Evolutionary conservation across 2,329 filamentous ascomycete species (phyloP), one percentile per base, ranked within the genome.

Genomic region (Zymoseptoria pseudotritici): DNA sequence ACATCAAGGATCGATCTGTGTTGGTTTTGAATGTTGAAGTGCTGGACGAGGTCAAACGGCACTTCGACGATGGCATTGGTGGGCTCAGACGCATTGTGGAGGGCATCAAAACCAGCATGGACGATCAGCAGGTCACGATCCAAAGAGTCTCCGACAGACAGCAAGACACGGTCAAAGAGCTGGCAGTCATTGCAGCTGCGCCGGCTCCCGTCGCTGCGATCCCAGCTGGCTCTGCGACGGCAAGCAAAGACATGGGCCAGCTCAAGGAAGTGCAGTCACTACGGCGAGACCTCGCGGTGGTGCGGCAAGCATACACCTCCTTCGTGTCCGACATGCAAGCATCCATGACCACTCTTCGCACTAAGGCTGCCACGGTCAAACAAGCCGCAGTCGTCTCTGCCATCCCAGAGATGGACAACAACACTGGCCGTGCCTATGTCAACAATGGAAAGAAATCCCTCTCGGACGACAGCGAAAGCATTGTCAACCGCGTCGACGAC

Each of bases 1-100:
- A 99, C 71, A 89, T 99, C 69, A 97, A 96, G 75, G 94, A 99
- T 73, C 85, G 93, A 29, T 91, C 91, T 1, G 94, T 99, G 0
- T 80, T 99, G n/a, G 95, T 94, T 0, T 79, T 99, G 50, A 99
- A 99, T 67, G 83, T 97, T 1, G 94, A 99, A 71, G 84, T 88
- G 17, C 82, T 99, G 4, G 94, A 99, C 72, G 94, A 99, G 75
- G 92, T 99, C 46, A 97, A 97, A 77, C 86, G 87, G 54, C 94
- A 97, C 71, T 91, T 99, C 65, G 94, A 99, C 65, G 93, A 99
- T 65, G 91, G 92, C 50, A 81, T 99, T 55, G 87, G 87, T 9
- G 86, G 87, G 6, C 79, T 99, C 55, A 90, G 87, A 65, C 84
- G 86, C 59, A 83, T 96, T 29, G 86, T 99, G n/a, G 89, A 95